Conservation (phyloP, 805 yeast genomes). For the Yarrowia alimentaria region DNA sequence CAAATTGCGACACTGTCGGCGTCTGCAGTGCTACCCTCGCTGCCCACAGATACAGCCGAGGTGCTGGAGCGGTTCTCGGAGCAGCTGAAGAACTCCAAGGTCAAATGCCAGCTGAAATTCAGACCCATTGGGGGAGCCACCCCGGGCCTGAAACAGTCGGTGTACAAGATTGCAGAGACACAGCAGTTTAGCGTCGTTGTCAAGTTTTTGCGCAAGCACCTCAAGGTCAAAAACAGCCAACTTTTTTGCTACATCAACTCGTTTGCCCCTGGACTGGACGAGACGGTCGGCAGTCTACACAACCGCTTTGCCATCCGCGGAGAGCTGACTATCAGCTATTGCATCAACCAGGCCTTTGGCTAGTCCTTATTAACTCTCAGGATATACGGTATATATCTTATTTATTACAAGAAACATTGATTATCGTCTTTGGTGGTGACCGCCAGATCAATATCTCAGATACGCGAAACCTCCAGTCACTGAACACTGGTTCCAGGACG, state of each 20-base stretch:
- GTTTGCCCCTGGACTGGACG: slow-evolving; percentile 45
- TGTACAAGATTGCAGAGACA: slow-evolving; percentile 46
- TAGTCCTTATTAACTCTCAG: no score
- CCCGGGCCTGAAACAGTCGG: slow-evolving; percentile 47
- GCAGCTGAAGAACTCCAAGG: slow-evolving; percentile 28
- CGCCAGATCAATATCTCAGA: no score
- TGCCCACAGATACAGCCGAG: slow-evolving; percentile 38
- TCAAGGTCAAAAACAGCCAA: slow-evolving; percentile 35
- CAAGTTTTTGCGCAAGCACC: slow-evolving; percentile 45
- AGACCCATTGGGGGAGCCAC: slow-evolving; percentile 55
- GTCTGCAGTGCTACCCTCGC: slow-evolving; percentile 37
- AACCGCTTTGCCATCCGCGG: slow-evolving; percentile 36
- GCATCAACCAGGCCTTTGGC: slow-evolving; percentile 42
- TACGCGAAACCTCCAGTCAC: no score
- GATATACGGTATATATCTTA: no score
- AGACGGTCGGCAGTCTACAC: slow-evolving; percentile 38
- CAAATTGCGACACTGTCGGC: slow-evolving; percentile 39
- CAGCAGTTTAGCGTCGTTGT: slow-evolving; percentile 50
- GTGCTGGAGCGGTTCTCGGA: slow-evolving; percentile 35
- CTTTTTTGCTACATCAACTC: slow-evolving; percentile 44
- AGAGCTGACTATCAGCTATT: slow-evolving; percentile 39
- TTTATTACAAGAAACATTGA: no score
- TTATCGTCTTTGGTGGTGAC: no score
- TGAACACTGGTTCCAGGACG: no score
- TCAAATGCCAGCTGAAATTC: slow-evolving; percentile 43